Base-by-base conservation (phyloP, 1,284 basidiomycete species). In the Puccinia horiana region DNA sequence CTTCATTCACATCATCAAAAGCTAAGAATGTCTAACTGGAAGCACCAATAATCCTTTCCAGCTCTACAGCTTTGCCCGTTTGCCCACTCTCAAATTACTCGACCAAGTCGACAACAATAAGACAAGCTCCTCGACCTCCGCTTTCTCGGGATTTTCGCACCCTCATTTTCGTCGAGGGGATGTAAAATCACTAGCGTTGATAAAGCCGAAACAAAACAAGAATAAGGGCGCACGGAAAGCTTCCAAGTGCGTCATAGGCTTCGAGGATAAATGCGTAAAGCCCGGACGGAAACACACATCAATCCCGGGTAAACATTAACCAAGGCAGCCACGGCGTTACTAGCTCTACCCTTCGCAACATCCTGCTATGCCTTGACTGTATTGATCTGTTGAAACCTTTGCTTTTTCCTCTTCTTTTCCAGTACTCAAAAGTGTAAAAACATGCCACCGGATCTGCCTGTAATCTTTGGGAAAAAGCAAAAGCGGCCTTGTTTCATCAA, bases 51-150 rank as follows among this genome's bases (percentile, higher is more conserved):
- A 40, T 52, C 20, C 26, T 69, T 40, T 75, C 16, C 35, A 82
- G 80, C 73, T 82, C 16, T 82, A 82, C 54, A 82, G 75, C 73
- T 82, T 82, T n/a, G 56, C 73, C 29, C 42, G 80, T 63, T n/a
- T 82, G 23, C 73, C 73, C 2, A 76, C 63, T 6, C 76, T 82
- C 37, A 82, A 82, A 52, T 47, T 82, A 16, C 80, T 82, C n/a
- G 80, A 82, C 20, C 70, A 72, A 56, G 58, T 82, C 40, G 80
- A 82, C 44, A 81, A 81, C 0, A 44, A 23, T 20, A 35, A 63
- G n/a, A 76, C 61, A n/a, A 35, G 49, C 42, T 76, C 80, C 35
- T 74, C 80, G 9, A 74, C 80, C 49, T 82, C 32, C n/a, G 9
- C 61, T 8, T 82, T 75, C 58, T 82, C 80, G 0, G 80, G 80